These are phyloP conservation scores for Lodderomyces orthopsilosis DNA, from an alignment of 1,139 yeast species.

Conservation along the genomic window DNA sequence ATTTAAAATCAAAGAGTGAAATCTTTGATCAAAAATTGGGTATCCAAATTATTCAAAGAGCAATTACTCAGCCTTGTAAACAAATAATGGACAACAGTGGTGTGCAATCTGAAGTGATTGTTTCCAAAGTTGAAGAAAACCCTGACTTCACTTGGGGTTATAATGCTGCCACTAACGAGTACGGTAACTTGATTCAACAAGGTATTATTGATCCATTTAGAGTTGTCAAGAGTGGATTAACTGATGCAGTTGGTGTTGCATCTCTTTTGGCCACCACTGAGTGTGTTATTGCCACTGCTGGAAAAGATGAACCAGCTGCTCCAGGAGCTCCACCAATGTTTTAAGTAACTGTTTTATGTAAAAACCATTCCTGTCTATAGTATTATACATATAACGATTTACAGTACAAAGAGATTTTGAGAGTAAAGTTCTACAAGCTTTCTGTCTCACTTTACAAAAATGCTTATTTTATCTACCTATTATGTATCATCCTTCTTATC, in stretches of 20 bases:
- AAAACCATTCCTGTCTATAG: constrained; percentile 1
- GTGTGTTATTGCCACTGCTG: constrained; percentile 97
- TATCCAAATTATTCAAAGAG: constrained; percentile 91
- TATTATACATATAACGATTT: neutral
- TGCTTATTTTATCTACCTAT: constrained; percentile 9
- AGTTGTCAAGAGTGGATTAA: constrained; percentile 96
- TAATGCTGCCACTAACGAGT: constrained; percentile 92
- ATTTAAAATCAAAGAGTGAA: constrained; percentile 61
- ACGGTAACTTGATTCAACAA: constrained; percentile 92
- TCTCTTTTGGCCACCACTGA: constrained; percentile 97
- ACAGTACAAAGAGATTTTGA: neutral
- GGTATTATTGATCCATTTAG: constrained; percentile 99
- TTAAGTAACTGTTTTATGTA: constrained; percentile 3
- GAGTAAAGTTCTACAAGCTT: too few species aligned
- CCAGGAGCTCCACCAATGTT: constrained; percentile 48
- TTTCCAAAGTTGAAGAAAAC: constrained; percentile 90
- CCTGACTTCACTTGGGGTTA: constrained; percentile 88
- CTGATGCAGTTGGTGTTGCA: constrained; percentile 98
- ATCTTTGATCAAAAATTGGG: constrained; percentile 99
- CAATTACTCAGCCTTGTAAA: constrained; percentile 96
- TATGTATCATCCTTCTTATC: constrained; percentile 19
- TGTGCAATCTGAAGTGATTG: constrained; percentile 96
- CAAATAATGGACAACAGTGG: constrained; percentile 98
- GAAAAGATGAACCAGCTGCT: constrained; percentile 80
- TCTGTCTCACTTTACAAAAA: too few species aligned